These are phyloP conservation scores for Plasmodium gonderi DNA, from an alignment of 169 alveolate genomes.

Conservation along the genomic window DNA sequence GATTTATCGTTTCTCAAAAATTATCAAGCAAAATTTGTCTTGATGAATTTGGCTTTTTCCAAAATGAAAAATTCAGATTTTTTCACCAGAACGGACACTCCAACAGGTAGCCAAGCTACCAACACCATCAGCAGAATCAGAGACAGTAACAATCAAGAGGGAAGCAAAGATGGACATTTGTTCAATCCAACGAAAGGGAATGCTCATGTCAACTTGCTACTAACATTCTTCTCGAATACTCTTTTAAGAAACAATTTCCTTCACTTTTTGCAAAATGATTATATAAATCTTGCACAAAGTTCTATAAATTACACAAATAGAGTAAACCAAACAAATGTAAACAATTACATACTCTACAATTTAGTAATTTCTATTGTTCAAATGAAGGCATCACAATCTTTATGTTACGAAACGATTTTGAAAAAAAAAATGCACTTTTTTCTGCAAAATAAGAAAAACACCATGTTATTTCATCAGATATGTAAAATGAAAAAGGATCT, in stretches of 20 bases:
- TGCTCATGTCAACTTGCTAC: neutral
- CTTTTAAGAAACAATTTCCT: conserved; percentile 43
- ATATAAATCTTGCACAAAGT: neutral
- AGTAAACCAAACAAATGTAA: neutral
- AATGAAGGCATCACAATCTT: conserved; percentile 27
- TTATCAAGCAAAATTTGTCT: conserved; percentile 41
- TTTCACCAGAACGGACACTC: neutral
- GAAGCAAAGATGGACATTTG: neutral
- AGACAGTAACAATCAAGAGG: neutral
- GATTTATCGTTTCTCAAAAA: conserved; percentile 68
- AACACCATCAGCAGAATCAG: too few relatives aligned
- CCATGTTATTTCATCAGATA: neutral
- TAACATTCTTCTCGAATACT: conserved; percentile 25
- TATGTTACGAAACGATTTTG: neutral
- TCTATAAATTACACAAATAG: conserved; percentile 12
- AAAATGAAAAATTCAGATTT: conserved; percentile 34
- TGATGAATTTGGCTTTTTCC: conserved; percentile 65
- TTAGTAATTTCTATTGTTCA: conserved; percentile 28
- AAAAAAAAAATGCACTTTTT: conserved; percentile 27
- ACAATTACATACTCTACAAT: conserved; percentile 43
- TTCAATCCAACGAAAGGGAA: neutral
- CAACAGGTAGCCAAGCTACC: too few relatives aligned
- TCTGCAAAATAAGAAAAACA: conserved; percentile 15
- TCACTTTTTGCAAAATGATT: conserved; percentile 19
- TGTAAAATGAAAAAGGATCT: neutral